Evolutionary conservation across 176 grass and related monocot species (phyloP).

Genomic region (Phragmites australis): DNA sequence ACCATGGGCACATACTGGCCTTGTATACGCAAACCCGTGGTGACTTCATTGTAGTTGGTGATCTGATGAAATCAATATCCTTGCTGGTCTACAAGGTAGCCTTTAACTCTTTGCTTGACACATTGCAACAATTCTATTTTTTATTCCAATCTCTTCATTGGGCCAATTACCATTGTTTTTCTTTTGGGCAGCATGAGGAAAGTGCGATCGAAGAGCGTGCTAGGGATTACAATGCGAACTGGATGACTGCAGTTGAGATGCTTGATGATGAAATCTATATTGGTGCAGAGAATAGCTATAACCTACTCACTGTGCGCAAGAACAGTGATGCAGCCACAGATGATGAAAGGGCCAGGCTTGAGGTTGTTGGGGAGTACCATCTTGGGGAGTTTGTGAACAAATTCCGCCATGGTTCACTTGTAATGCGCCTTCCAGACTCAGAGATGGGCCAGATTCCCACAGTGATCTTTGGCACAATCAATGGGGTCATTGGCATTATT

Average conservation of each 20-base stretch:
- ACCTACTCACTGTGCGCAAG: constrained; percentile 84
- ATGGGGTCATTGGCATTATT: constrained; percentile 83
- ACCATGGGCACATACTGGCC: constrained; percentile 87
- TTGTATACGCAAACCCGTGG: constrained; percentile 92
- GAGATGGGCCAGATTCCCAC: constrained; percentile 74
- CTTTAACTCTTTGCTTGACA: neutral
- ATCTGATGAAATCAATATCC: constrained; percentile 94
- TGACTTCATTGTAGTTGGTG: constrained; percentile 95
- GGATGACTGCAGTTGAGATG: constrained; percentile 97
- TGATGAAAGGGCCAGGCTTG: constrained; percentile 76
- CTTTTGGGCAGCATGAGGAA: constrained; percentile 70
- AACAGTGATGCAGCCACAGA: constrained; percentile 97
- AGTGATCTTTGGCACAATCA: constrained; percentile 86
- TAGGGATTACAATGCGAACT: constrained; percentile 89
- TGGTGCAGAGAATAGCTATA: constrained; percentile 87
- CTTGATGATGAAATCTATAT: constrained; percentile 88
- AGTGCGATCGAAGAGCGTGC: constrained; percentile 81
- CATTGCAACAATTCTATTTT: neutral
- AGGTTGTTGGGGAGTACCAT: constrained; percentile 91
- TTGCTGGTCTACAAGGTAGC: constrained; percentile 89
- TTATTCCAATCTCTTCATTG: neutral
- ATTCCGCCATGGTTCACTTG: constrained; percentile 79
- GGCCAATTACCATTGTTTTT: neutral
- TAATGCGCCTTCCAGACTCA: constrained; percentile 75
- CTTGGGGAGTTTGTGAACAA: constrained; percentile 88